Percentiles rank a stretch among this genome's conserved stretches.
Conservation (phyloP, 2,329 filamentous ascomycete species). For the Ophiocordyceps camponoti-leonardi region DNA sequence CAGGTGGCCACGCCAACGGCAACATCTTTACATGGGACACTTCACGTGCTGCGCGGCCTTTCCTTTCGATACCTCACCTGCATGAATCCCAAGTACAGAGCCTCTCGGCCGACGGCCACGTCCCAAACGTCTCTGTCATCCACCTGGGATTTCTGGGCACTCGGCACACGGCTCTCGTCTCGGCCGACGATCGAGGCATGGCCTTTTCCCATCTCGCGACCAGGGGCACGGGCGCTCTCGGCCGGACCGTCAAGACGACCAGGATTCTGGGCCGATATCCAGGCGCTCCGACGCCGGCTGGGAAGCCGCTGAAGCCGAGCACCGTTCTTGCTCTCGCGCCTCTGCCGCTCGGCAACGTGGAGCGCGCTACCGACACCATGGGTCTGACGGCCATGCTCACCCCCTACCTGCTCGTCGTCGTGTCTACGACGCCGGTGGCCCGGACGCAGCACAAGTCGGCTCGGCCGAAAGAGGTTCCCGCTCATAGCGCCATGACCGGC, state of each 20-base stretch:
- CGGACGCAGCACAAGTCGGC: conserved; percentile 93
- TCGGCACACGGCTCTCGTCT: conserved; percentile 83
- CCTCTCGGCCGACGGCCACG: conserved; percentile 63
- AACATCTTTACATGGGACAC: conserved; percentile 97
- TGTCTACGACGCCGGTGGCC: conserved; percentile 89
- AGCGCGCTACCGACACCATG: conserved; percentile 71
- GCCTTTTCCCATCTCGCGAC: conserved; percentile 94
- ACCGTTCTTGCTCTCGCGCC: conserved; percentile 86
- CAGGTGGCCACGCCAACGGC: conserved; percentile 75
- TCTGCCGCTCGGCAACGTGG: conserved; percentile 83
- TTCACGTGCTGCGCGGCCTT: conserved; percentile 63
- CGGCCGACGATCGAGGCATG: conserved; percentile 90
- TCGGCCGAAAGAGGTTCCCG: conserved; percentile 75
- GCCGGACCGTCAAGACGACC: conserved; percentile 72
- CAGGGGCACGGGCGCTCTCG: conserved; percentile 72
- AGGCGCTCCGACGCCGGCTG: conserved; percentile 40
- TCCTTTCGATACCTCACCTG: conserved; percentile 70
- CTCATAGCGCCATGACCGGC: conserved; percentile 82
- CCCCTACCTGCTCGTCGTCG: conserved; percentile 86
- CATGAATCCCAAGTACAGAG: conserved; percentile 46
- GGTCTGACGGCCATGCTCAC: conserved; percentile 91
- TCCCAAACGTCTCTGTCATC: conserved; percentile 59
- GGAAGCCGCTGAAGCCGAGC: conserved; percentile 70
- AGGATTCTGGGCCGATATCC: conserved; percentile 87
- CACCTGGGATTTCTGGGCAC: conserved; percentile 93